Base-by-base conservation (phyloP, 352 stramenopile genomes). In the Phytophthora palmivora region DNA sequence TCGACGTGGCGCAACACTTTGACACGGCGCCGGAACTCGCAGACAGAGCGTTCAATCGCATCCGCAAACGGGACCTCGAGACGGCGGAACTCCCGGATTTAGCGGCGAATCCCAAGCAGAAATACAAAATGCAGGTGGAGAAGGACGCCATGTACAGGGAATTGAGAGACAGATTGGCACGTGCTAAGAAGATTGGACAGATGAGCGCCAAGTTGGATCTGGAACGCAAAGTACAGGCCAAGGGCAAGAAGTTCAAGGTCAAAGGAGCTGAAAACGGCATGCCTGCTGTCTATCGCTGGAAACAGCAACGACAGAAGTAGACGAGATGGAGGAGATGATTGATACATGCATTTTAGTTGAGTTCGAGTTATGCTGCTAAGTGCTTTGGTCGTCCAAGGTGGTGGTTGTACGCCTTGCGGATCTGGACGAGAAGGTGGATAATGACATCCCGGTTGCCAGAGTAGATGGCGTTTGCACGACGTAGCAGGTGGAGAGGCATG, bases 1-100 rank as follows among this genome's bases (percentile, higher is more conserved):
- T 99, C 65, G 86, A 99, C 63, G 78, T 89, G 18, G 91, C 94
- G 0, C 52, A 84, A 57, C 94, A 98, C 77, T 99, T 99, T 58
- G 84, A 95, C 63, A 96, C 88, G 41, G 75, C 75, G 24, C 81
- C 87, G 2, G 88, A 93, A 46, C 78, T 95, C 14, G 82, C 51
- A n/a, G 72, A 89, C 42, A 73, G 84, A 28, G 73, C 83, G 28
- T 94, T 83, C 59, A 96, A 96, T 57, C 86, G 88, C 8, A 45
- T 92, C 15, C 75, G 84, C 22, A 92, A 78, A 64, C 54, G 56
- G 6, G 80, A 86, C 44, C 70, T 95, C 24, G 56, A 79, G 60
- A 87, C 76, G 5, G 28, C 72, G 18, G 42, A 74, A 24, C 60
- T 94, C 19, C 44, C 67, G 0, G 59, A 76, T 14, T 10, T 68